phyloP scores from a whole-genome alignment of 2,329 filamentous ascomycete genomes.

The Pyrenophora seminiperda region DNA sequence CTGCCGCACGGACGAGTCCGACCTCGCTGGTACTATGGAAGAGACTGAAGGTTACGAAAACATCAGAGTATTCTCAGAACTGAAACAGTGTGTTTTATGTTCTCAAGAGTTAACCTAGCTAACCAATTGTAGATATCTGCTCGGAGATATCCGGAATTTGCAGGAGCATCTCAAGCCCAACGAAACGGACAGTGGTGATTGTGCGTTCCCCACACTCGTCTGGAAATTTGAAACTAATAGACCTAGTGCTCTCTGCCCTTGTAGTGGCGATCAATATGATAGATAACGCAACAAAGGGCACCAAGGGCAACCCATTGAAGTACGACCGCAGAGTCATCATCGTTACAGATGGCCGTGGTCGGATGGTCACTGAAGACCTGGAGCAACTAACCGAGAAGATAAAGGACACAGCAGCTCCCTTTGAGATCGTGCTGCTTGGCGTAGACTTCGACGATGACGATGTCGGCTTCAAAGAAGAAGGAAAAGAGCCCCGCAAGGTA shows the following conservation, averaged over 20 bases:
- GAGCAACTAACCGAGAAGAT: slow-evolving; percentile 74
- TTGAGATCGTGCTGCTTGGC: slow-evolving; percentile 80
- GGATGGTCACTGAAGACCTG: slow-evolving; percentile 73
- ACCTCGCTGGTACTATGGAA: slow-evolving; percentile 56
- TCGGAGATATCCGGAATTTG: slow-evolving; percentile 72
- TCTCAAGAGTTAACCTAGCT: not conserved
- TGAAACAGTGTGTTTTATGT: slow-evolving; percentile 61
- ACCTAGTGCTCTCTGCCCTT: slow-evolving; percentile 74
- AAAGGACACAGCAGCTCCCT: slow-evolving; percentile 66
- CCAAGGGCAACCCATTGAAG: slow-evolving; percentile 52
- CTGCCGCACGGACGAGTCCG: slow-evolving; percentile 70
- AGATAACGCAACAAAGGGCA: slow-evolving; percentile 78
- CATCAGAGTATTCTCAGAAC: slow-evolving; percentile 71
- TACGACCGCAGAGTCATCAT: slow-evolving; percentile 67
- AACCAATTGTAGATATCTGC: slow-evolving; percentile 55
- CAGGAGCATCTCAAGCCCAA: slow-evolving; percentile 69
- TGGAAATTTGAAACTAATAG: slow-evolving; percentile 17
- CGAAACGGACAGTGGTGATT: slow-evolving; percentile 73
- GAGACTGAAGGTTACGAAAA: slow-evolving; percentile 76
- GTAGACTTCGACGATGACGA: slow-evolving; percentile 93
- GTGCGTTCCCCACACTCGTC: slow-evolving; percentile 44
- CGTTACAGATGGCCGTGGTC: slow-evolving; percentile 78
- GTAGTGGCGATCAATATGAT: slow-evolving; percentile 90
- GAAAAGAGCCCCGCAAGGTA: slow-evolving; percentile 75
- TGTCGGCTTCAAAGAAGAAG: slow-evolving; percentile 89